Conservation (phyloP, 805 yeast species). For the Gaillardinia entomophila region DNA sequence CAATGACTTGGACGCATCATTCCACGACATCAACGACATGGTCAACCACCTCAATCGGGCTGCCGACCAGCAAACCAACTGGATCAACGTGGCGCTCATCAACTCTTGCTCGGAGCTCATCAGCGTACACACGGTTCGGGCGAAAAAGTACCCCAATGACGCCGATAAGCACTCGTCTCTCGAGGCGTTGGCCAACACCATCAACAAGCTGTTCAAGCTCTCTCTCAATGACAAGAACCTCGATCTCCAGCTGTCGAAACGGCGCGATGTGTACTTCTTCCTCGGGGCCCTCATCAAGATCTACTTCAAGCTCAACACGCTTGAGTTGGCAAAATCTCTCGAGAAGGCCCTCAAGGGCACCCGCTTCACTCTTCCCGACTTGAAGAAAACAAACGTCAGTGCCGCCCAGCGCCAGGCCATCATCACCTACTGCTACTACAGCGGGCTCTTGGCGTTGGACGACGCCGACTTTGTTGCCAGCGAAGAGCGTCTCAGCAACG, state of each 20-base stretch:
- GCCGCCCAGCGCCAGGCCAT: conserved; percentile 33
- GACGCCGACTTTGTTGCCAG: conserved; percentile 55
- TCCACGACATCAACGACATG: conserved; percentile 32
- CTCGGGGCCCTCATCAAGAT: conserved; percentile 63
- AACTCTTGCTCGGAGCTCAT: conserved; percentile 35
- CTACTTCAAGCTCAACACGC: conserved; percentile 60
- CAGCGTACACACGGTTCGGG: conserved; percentile 32
- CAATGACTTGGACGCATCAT: conserved; percentile 29
- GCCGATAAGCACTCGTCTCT: conserved; percentile 18
- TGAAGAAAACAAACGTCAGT: conserved; percentile 16
- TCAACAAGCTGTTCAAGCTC: conserved; percentile 69
- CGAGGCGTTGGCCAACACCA: conserved; percentile 55
- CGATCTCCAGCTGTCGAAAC: conserved; percentile 43
- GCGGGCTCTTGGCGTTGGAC: conserved; percentile 61
- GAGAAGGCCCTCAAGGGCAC: conserved; percentile 63
- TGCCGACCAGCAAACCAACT: conserved; percentile 46
- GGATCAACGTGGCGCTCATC: conserved; percentile 45
- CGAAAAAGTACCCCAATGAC: conserved; percentile 21
- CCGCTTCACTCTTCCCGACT: conserved; percentile 45
- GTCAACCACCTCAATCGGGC: conserved; percentile 44
- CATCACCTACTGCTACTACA: conserved; percentile 61
- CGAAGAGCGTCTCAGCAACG: conserved; percentile 45
- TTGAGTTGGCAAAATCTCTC: conserved; percentile 68
- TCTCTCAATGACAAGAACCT: conserved; percentile 75
- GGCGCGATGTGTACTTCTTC: conserved; percentile 63